phyloP scores from a whole-genome alignment of 257 asterid species.

The Solanum bulbocastanum region DNA sequence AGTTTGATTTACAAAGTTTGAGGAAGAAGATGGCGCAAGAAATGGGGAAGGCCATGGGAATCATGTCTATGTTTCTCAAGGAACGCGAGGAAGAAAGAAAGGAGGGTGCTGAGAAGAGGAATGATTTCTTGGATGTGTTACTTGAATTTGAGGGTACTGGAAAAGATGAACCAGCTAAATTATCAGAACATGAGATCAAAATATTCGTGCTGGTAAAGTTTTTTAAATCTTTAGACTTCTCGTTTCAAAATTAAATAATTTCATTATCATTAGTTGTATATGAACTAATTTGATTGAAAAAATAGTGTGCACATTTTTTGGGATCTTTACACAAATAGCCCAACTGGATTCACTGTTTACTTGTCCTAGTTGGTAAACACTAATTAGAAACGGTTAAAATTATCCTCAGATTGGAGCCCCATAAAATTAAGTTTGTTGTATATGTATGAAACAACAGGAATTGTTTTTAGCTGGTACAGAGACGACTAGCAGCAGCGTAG shows the following conservation, averaged over 20 bases:
- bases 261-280: background rate
- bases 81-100: constrained; percentile 18
- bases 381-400: too few relatives aligned
- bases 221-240: background rate
- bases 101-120: background rate
- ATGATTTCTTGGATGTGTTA: constrained; percentile 6
- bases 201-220: background rate
- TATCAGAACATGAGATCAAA: constrained; percentile 4
- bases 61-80: constrained; percentile 23
- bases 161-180: constrained; percentile 7
- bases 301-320: too few relatives aligned
- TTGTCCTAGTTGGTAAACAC: too few relatives aligned
- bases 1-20: constrained; percentile 49
- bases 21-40: constrained; percentile 24
- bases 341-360: too few relatives aligned
- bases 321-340: too few relatives aligned
- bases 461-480: constrained; percentile 6
- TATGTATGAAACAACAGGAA: background rate
- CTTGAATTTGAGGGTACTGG: constrained; percentile 3
- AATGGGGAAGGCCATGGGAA: constrained; percentile 24
- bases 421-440: too few relatives aligned
- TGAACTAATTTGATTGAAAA: too few relatives aligned
- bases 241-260: background rate
- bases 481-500: constrained; percentile 4
- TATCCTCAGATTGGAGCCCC: too few relatives aligned